Percentiles rank a stretch among this genome's conserved stretches.
Conservation (phyloP, 306 rosid species). For the Lotus japonicus region DNA sequence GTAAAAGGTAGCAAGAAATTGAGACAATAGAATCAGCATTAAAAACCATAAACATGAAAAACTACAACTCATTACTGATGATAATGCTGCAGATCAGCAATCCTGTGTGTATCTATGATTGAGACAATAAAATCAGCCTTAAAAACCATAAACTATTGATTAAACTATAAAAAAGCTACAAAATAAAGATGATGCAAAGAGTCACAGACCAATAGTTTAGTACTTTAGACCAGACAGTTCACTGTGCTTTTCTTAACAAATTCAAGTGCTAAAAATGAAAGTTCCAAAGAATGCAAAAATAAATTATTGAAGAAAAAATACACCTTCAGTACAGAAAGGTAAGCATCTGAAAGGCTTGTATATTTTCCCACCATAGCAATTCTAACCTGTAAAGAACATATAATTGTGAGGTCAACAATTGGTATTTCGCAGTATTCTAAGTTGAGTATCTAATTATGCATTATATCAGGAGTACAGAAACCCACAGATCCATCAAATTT, state of each 20-base stretch:
- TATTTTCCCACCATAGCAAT: conserved; percentile 95
- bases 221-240: neutral
- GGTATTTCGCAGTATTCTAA: neutral
- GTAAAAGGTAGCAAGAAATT: neutral
- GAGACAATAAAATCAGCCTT: neutral
- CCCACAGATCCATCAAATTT: conserved; percentile 43
- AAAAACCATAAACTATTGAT: neutral
- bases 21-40: neutral
- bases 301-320: neutral
- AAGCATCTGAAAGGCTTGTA: conserved; percentile 80
- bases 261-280: neutral
- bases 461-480: conserved; percentile 7
- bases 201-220: neutral
- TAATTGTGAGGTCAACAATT: neutral
- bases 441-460: conserved; percentile 2
- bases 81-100: neutral
- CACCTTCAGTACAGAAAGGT: conserved; percentile 88
- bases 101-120: neutral
- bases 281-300: neutral
- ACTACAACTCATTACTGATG: neutral
- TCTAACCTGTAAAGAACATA: conserved; percentile 52
- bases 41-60: neutral
- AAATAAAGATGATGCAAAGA: neutral
- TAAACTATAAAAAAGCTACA: neutral
- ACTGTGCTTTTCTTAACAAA: too few relatives aligned